Evolutionary conservation across 202 grass and related monocot species (phyloP).

Genomic region (Digitaria exilis): DNA sequence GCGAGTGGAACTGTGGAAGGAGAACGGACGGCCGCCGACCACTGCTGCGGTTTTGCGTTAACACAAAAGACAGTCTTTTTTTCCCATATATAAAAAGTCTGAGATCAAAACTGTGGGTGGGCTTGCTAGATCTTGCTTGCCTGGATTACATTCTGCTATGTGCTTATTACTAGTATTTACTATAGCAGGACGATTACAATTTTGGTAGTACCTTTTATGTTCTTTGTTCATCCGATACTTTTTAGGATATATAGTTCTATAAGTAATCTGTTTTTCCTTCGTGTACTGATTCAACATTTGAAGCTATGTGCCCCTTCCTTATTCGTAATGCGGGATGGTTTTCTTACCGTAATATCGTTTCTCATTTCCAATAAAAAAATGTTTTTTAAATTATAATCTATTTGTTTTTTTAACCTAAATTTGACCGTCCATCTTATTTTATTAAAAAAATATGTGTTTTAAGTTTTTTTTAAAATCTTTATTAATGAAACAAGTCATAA

Average conservation of each 20-base stretch:
- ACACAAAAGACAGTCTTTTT: neutral
- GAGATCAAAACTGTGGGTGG: neutral
- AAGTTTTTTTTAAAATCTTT: too few species aligned
- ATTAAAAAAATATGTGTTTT: too few species aligned
- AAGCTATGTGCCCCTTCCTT: neutral
- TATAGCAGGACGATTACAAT: neutral
- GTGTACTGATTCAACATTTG: neutral
- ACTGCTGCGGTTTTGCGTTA: conserved; percentile 25
- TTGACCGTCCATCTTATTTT: too few species aligned
- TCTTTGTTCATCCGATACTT: neutral
- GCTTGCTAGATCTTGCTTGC: neutral
- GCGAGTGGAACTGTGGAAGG: conserved; percentile 24
- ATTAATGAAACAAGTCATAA: too few species aligned
- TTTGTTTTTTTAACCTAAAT: too few species aligned
- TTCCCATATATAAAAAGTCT: neutral
- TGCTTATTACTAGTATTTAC: neutral
- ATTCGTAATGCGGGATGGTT: neutral
- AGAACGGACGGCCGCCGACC: neutral
- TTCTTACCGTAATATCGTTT: neutral
- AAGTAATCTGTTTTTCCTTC: neutral
- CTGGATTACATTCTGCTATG: neutral
- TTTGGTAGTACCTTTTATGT: neutral
- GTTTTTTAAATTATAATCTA: too few species aligned
- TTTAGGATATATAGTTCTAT: neutral
- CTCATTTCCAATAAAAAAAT: too few species aligned